phyloP scores from a whole-genome alignment of 2,329 filamentous ascomycete genomes.

The Thielaviopsis cerberus region DNA sequence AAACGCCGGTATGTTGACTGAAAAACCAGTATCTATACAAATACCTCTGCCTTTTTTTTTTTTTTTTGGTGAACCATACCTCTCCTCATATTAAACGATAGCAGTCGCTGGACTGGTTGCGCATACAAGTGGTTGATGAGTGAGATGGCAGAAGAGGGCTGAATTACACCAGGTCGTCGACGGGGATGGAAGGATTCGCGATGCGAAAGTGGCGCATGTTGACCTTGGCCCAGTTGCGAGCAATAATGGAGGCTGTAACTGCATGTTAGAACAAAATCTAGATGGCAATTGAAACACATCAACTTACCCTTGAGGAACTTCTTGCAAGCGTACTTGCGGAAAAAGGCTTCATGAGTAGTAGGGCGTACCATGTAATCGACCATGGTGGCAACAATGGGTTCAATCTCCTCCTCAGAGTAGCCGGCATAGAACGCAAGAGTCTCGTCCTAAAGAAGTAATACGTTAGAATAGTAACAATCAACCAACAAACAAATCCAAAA shows the following conservation, averaged over 20 bases:
- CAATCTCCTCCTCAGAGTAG: constrained; percentile 81
- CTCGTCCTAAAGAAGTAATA: constrained; percentile 40
- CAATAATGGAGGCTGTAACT: constrained; percentile 8
- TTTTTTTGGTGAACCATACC: neutral
- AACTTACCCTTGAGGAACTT: constrained; percentile 93
- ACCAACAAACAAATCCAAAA: constrained; percentile 12
- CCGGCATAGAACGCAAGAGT: constrained; percentile 82
- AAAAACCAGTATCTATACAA: neutral
- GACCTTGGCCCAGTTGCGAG: constrained; percentile 68
- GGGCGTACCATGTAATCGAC: constrained; percentile 87
- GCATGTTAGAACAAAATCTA: neutral
- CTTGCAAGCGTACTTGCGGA: constrained; percentile 99
- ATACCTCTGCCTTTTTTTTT: neutral
- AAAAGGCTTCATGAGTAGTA: constrained; percentile 88
- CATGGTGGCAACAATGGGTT: constrained; percentile 85
- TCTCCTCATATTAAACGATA: neutral
- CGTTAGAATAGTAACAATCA: constrained; percentile 14
- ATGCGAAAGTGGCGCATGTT: constrained; percentile 42
- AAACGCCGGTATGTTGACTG: neutral
- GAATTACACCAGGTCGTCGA: constrained; percentile 27
- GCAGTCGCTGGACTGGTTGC: neutral
- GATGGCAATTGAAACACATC: neutral
- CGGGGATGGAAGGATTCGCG: constrained; percentile 27
- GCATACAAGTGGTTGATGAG: neutral
- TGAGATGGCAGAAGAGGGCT: neutral